Percentiles rank a stretch among this genome's conserved stretches.
Conservation (phyloP, 192 early-diverging fungal genomes). For the Jimgerdemannia lactiflua region DNA sequence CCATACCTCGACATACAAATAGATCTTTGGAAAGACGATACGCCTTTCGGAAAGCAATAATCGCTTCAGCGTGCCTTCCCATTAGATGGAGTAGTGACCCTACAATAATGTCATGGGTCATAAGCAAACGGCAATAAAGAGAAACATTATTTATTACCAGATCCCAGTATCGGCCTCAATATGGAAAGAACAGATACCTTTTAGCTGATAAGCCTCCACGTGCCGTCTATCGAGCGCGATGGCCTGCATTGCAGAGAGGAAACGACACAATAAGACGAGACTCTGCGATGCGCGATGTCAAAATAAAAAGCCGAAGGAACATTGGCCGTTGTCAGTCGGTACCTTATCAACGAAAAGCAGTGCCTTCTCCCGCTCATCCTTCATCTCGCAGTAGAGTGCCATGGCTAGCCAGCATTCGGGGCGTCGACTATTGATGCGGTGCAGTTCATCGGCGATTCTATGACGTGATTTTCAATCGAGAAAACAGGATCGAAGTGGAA, state of each 20-base stretch:
- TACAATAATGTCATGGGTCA: background rate
- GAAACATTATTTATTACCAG: no score
- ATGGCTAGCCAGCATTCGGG: conserved; percentile 3
- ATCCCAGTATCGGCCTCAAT: background rate
- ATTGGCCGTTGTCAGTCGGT: background rate
- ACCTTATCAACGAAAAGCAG: background rate
- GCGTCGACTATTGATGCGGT: background rate
- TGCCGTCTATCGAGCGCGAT: background rate
- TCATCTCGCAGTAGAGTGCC: conserved; percentile 3
- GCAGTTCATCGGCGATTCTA: conserved; percentile 1
- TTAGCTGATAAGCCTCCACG: conserved; percentile 3
- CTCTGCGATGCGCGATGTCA: no score
- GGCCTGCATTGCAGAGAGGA: background rate
- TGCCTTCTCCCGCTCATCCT: background rate
- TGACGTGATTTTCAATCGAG: background rate
- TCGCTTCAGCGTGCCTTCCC: background rate
- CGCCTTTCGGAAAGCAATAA: background rate
- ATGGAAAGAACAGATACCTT: background rate
- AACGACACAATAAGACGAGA: background rate
- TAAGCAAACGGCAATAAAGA: background rate
- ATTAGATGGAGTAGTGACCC: background rate
- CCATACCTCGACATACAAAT: conserved; percentile 2
- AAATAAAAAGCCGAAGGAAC: background rate
- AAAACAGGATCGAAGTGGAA: no score
- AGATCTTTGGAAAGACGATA: conserved; percentile 7